Base-by-base conservation (phyloP, 1,284 basidiomycete genomes). In the Volvariella surrecta region DNA sequence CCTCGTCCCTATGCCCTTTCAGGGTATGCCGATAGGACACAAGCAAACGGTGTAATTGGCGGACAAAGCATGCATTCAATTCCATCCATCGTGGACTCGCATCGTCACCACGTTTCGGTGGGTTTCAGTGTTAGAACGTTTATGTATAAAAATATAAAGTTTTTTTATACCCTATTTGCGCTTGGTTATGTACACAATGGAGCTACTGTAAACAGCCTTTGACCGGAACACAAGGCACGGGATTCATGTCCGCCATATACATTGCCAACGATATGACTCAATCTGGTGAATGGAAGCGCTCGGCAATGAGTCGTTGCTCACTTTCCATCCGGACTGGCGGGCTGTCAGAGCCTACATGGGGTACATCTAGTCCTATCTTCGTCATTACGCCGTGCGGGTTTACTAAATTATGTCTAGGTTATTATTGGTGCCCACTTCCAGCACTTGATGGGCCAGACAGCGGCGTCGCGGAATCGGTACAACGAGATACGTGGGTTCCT, bases 381-480 rank as follows among this genome's bases (percentile, higher is more conserved):
- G 35, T n/a, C 11, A 35, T 37, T 42, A 13, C 16, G 37, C 22
- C 44, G 24, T 28, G 24, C 24, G 6, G 6, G 40, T 24, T 40
- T 17, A 9, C 42, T 15, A 48, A 10, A 35, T 15, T 6, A 16
- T 40, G 44, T 44, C 16, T 50, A 83, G 81, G 71, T 78, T 1
- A 62, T 81, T 0, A 43, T 85, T 18, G 87, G 75, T 53, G 80
- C 79, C 50, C 64, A 87, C 17, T 72, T 85, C 60, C 80, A 74
- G 55, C 63, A 65, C 13, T 67, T 68, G 50, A 66, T 88, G 32
- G 74, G 74, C 6, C 67, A 73, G 3, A 80, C 80, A 0, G 81
- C 84, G 17, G 71, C 86, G 1, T 88, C 52, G 76, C 79, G 21
- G 74, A 78, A 0, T 62, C 88, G 10, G 85, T 85, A n/a, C 88